phyloP scores from a whole-genome alignment of 768 basidiomycete genomes.

The Psilocybe cubensis region DNA sequence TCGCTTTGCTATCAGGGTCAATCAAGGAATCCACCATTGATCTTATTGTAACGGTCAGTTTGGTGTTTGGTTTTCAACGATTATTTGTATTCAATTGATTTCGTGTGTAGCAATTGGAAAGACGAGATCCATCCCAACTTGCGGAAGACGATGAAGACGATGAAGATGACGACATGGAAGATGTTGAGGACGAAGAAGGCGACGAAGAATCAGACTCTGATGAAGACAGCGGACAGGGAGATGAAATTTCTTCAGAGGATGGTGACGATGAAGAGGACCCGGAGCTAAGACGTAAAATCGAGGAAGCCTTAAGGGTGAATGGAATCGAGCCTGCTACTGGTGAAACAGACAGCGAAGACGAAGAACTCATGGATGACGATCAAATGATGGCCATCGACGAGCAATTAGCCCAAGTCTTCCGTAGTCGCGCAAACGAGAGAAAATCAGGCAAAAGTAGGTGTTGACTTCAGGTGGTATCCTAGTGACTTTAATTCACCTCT shows the following conservation, averaged over 20 bases:
- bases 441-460: conserved; percentile 69
- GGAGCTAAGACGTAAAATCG: conserved; percentile 70
- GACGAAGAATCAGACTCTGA: conserved; percentile 40
- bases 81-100: conserved; percentile 1
- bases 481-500: not conserved
- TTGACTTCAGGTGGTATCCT: not conserved
- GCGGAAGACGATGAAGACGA: conserved; percentile 48
- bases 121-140: conserved; percentile 61
- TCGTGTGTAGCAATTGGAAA: conserved; percentile 76
- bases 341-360: conserved; percentile 62
- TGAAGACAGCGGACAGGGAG: conserved; percentile 36
- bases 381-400: conserved; percentile 98
- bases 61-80: conserved; percentile 3
- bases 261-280: conserved; percentile 56
- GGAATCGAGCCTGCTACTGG: conserved; percentile 60
- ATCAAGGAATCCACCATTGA: conserved; percentile 76
- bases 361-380: conserved; percentile 91
- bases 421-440: conserved; percentile 60
- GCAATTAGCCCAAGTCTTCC: conserved; percentile 88
- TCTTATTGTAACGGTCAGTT: conserved; percentile 78
- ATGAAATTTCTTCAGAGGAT: conserved; percentile 34
- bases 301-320: conserved; percentile 62
- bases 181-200: conserved; percentile 37
- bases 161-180: conserved; percentile 46
- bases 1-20: conserved; percentile 69